Conservation (phyloP, 2,329 filamentous ascomycete genomes). For the Pestalotiopsis sp. region DNA sequence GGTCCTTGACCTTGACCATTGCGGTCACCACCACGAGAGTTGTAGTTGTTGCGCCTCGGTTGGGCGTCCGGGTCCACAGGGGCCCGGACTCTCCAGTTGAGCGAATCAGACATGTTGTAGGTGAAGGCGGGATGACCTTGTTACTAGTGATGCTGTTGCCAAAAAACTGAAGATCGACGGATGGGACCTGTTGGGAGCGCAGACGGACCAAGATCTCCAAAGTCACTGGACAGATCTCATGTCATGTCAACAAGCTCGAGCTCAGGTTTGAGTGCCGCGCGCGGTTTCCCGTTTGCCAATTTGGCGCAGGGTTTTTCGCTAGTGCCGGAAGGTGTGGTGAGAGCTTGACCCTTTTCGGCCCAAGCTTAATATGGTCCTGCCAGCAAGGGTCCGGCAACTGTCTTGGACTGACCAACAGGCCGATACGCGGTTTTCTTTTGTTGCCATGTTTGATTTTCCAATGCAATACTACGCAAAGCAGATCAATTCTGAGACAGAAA, state of each 20-base stretch:
- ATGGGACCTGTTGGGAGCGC: neutral
- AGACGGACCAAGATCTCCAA: neutral
- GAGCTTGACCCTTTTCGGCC: neutral
- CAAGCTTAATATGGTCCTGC: neutral
- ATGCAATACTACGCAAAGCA: too few species aligned
- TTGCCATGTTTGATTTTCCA: neutral
- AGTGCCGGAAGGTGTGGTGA: neutral
- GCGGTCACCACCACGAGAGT: neutral
- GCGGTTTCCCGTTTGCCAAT: neutral
- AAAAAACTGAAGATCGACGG: neutral
- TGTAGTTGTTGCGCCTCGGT: conserved; percentile 1
- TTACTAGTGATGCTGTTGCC: neutral
- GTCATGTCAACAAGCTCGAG: neutral
- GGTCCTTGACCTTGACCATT: neutral
- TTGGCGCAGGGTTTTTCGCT: conserved; percentile 5
- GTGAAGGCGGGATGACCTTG: neutral
- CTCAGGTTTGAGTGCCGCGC: neutral
- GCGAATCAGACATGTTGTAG: conserved; percentile 4
- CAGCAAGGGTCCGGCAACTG: neutral
- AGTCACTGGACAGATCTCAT: neutral
- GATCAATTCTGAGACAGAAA: too few species aligned
- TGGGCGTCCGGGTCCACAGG: neutral
- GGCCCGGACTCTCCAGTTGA: conserved; percentile 4
- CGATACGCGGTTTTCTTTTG: neutral
- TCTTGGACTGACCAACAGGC: neutral